Evolutionary conservation across 1,284 basidiomycete genomes (phyloP).

Genomic region (Heterobasidion irregulare): DNA sequence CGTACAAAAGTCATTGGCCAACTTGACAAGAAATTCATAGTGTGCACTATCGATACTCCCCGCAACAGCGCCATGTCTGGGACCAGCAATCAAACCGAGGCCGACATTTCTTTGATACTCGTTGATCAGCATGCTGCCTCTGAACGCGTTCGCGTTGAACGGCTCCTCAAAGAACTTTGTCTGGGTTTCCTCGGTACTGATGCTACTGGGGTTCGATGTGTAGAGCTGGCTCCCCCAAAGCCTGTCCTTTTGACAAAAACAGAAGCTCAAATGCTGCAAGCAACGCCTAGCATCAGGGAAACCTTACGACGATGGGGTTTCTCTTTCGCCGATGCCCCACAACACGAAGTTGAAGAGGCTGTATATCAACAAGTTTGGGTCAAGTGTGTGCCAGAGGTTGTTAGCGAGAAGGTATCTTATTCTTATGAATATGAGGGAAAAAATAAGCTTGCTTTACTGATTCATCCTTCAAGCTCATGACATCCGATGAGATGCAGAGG

Average conservation of each 20-base stretch:
- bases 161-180: slow-evolving; percentile 67
- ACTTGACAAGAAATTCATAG: slow-evolving; percentile 71
- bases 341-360: slow-evolving; percentile 19
- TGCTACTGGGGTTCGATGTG: slow-evolving; percentile 26
- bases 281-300: slow-evolving; percentile 29
- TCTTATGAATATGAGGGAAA: not conserved
- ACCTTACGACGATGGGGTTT: slow-evolving; percentile 73
- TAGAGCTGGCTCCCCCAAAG: slow-evolving; percentile 38
- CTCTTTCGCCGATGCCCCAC: slow-evolving; percentile 19
- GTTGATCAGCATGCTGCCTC: slow-evolving; percentile 96
- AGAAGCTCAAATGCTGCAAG: slow-evolving; percentile 46
- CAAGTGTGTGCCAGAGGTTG: slow-evolving; percentile 49
- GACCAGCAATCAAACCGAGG: not conserved
- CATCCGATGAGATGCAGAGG: slow-evolving; percentile 56
- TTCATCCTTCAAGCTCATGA: slow-evolving; percentile 39
- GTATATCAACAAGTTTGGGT: slow-evolving; percentile 55
- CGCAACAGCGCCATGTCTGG: slow-evolving; percentile 11
- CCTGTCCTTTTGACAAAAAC: slow-evolving; percentile 55
- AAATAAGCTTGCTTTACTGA: not conserved
- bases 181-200: slow-evolving; percentile 42
- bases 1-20: slow-evolving; percentile 64
- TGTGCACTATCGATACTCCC: slow-evolving; percentile 15
- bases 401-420: slow-evolving; percentile 56
- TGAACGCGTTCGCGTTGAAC: slow-evolving; percentile 84
- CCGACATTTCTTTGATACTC: slow-evolving; percentile 47